Evolutionary conservation across 768 basidiomycete species (phyloP).

Genomic region (Paxillus rubicundulus): DNA sequence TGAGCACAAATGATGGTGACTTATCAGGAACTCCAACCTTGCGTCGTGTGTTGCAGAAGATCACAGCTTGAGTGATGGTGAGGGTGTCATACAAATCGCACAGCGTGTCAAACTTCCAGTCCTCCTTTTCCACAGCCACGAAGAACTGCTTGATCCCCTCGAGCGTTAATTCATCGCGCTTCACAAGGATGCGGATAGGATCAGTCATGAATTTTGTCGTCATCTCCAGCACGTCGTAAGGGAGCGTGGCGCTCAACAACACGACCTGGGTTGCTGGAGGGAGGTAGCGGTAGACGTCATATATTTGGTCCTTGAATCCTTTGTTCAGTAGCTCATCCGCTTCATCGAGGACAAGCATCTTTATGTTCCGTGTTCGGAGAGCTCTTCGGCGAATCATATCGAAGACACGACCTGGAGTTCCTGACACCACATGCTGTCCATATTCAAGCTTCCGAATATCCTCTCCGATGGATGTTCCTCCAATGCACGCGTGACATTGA

Average conservation of each 20-base stretch:
- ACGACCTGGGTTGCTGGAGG: conserved; percentile 98
- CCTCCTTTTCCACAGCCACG: conserved; percentile 98
- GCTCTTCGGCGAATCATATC: conserved; percentile 97
- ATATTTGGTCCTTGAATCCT: conserved; percentile 99
- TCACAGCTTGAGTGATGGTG: conserved; percentile 98
- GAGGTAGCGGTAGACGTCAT: conserved; percentile 96
- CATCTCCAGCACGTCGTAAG: conserved; percentile 97
- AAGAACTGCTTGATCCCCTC: conserved; percentile 97
- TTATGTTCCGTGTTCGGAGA: conserved; percentile 93
- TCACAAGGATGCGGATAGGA: conserved; percentile 96
- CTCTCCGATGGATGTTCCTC: conserved; percentile 95
- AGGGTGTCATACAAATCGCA: conserved; percentile 98
- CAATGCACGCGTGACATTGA: conserved; percentile 97
- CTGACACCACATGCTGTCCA: conserved; percentile 95
- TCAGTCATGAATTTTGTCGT: conserved; percentile 99
- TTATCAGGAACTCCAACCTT: conserved; percentile 57
- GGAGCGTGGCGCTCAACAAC: conserved; percentile 91
- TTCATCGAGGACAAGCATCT: conserved; percentile 94
- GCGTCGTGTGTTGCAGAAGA: conserved; percentile 97
- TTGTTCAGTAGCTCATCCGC: conserved; percentile 96
- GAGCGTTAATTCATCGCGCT: conserved; percentile 97
- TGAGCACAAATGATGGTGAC: conserved; percentile 6
- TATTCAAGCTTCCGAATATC: conserved; percentile 97
- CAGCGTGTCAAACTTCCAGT: conserved; percentile 99
- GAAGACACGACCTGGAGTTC: conserved; percentile 96